Conservation (phyloP, 345 rosid species). For the Rhodomyrtus tomentosa region DNA sequence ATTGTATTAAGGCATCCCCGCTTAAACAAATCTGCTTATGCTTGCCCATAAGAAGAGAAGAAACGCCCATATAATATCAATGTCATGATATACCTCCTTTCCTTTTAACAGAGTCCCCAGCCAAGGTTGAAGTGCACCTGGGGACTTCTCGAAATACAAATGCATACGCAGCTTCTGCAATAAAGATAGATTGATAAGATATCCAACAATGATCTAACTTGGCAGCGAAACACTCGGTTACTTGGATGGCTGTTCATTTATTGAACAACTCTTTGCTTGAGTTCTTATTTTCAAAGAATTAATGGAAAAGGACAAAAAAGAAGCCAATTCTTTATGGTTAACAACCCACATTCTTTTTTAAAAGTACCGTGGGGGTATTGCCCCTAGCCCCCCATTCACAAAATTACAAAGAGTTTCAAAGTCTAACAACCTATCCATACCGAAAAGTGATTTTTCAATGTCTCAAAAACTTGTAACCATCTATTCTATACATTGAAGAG, state of each 20-base stretch:
- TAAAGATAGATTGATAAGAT: neutral
- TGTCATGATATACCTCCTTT: slow-evolving; percentile 49
- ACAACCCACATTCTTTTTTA: neutral
- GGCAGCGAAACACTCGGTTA: neutral
- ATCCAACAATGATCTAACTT: neutral
- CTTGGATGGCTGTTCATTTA: neutral
- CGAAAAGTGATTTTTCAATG: neutral
- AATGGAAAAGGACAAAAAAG: neutral
- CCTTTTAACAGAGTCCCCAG: slow-evolving; percentile 40
- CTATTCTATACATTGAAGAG: neutral
- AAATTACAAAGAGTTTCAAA: neutral
- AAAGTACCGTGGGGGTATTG: neutral
- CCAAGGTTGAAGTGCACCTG: slow-evolving; percentile 8
- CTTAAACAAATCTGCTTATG: neutral
- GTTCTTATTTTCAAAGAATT: neutral
- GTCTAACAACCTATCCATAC: neutral
- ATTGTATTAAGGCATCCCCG: neutral
- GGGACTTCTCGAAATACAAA: slow-evolving; percentile 81
- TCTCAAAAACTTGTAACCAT: neutral
- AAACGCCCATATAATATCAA: neutral
- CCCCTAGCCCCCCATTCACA: neutral
- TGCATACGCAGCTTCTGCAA: slow-evolving; percentile 64
- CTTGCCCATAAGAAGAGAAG: neutral
- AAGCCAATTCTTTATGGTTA: neutral
- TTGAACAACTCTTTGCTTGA: neutral